Base-by-base conservation (phyloP, 208 protist genomes). In the Herpetomonas tarakana region DNA sequence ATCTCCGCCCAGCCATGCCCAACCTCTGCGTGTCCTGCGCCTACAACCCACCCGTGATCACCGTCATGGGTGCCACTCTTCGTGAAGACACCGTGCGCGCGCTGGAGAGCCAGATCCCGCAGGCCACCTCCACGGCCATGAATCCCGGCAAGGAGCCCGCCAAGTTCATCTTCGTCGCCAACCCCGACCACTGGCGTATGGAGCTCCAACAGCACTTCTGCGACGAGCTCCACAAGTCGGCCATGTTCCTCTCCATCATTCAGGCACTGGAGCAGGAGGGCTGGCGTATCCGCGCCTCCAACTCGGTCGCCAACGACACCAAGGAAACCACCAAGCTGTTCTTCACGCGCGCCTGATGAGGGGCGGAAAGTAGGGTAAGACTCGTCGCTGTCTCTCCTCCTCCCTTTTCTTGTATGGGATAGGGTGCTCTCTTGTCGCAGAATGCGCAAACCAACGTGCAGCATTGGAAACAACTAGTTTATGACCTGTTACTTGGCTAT, bases 181-280 rank as follows among this genome's bases (percentile, higher is more conserved):
- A 85, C 54, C 88, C 92, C 2, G 83, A 93, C 58, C 80, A 95
- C 83, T 97, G 88, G 89, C 76, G 74, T 50, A 89, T 93, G 71
- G 88, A 93, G 39, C 68, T 97, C 14, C 73, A 71, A 22, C 88
- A 94, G 74, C 92, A 97, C 62, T 97, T 88, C 65, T 97, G 92
- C 61, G 76, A 97, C 57, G 84, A 96, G 49, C 74, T 97, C 2
- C 88, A 94, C 77, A 88, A 90, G 53, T 87, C 88, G 0, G 46
- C 80, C 24, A 79, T 96, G 31, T 91, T 78, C 45, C 71, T 92
- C 11, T 69, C 79, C 1, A 81, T 97, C 39, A 86, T 93, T 29
- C 71, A 91, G 64, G 76, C 59, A 14, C 67, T 97, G 9, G 79
- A 92, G 68, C 63, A 83, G 24, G 92, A 97, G 31, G 92, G 90